These are phyloP conservation scores for Torulaspora quercuum DNA, from an alignment of 805 yeast species.

Conservation along the genomic window DNA sequence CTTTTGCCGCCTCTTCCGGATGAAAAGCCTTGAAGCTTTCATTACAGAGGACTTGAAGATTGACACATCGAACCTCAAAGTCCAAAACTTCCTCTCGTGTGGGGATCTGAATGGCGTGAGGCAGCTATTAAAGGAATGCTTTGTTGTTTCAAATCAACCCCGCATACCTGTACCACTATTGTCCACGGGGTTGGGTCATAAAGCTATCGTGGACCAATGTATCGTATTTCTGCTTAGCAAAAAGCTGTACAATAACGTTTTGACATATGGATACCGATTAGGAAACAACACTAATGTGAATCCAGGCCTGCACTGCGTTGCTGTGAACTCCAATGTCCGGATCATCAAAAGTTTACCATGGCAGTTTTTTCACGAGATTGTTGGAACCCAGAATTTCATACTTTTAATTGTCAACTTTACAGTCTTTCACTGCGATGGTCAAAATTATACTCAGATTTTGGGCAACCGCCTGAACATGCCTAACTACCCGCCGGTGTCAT, in stretches of 20 bases:
- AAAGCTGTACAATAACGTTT: slow-evolving; percentile 36
- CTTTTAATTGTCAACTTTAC: slow-evolving; percentile 39
- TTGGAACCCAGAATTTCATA: slow-evolving; percentile 44
- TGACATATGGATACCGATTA: slow-evolving; percentile 44
- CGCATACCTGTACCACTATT: slow-evolving; percentile 11
- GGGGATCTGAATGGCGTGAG: slow-evolving; percentile 14
- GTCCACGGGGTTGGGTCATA: slow-evolving; percentile 15
- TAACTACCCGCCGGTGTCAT: slow-evolving; percentile 20
- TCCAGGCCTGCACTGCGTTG: slow-evolving; percentile 33
- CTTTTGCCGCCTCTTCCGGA: too few species aligned
- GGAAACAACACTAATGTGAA: slow-evolving; percentile 32
- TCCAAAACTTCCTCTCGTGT: slow-evolving; percentile 4
- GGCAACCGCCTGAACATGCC: slow-evolving; percentile 26
- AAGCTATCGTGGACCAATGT: slow-evolving; percentile 43
- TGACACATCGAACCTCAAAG: neutral
- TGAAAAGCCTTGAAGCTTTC: slow-evolving; percentile 16
- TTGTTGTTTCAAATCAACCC: slow-evolving; percentile 13
- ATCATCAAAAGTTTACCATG: slow-evolving; percentile 45
- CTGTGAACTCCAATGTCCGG: slow-evolving; percentile 40
- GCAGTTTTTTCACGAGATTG: slow-evolving; percentile 38
- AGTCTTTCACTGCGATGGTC: slow-evolving; percentile 28
- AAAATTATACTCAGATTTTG: slow-evolving; percentile 19
- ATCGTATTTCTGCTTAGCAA: slow-evolving; percentile 33
- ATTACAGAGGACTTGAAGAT: slow-evolving; percentile 10
- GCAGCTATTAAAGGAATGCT: slow-evolving; percentile 12